Evolutionary conservation across 2,329 filamentous ascomycete genomes (phyloP).

Genomic region (Colletotrichum falcatum): DNA sequence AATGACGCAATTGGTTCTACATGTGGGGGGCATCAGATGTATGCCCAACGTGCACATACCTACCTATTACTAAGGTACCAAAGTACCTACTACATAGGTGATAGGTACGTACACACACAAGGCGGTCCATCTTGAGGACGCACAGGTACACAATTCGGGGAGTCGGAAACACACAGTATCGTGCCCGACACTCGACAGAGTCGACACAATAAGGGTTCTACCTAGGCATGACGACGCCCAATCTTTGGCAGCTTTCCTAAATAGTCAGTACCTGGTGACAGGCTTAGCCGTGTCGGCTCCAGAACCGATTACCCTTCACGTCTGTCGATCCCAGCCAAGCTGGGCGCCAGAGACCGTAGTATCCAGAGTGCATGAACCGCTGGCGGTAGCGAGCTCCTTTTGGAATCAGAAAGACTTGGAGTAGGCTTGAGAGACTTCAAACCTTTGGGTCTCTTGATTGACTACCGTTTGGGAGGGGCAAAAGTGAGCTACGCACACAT

Average conservation of each 20-base stretch:
- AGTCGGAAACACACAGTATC: too few species aligned
- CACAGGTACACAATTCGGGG: too few species aligned
- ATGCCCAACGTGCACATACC: background rate
- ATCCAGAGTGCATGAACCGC: background rate
- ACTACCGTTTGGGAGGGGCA: background rate
- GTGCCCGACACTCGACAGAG: too few species aligned
- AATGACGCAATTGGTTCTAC: conserved; percentile 34
- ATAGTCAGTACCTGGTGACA: conserved; percentile 11
- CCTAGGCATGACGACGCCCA: background rate
- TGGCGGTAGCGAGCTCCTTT: background rate
- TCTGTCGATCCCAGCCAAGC: background rate
- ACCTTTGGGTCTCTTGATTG: background rate
- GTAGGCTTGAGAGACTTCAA: background rate
- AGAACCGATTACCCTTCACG: background rate
- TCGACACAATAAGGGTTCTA: background rate
- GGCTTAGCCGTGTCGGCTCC: background rate
- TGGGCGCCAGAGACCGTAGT: too few species aligned
- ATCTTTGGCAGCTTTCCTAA: conserved; percentile 12
- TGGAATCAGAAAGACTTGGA: background rate
- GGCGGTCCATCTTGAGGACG: too few species aligned
- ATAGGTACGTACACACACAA: too few species aligned
- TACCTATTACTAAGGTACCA: too few species aligned
- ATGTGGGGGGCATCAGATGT: conserved; percentile 28
- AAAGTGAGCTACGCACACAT: background rate
- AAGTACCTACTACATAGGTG: too few species aligned